Evolutionary conservation across 2,329 filamentous ascomycete species (phyloP).

Genomic region (Penicillium brasilianum): DNA sequence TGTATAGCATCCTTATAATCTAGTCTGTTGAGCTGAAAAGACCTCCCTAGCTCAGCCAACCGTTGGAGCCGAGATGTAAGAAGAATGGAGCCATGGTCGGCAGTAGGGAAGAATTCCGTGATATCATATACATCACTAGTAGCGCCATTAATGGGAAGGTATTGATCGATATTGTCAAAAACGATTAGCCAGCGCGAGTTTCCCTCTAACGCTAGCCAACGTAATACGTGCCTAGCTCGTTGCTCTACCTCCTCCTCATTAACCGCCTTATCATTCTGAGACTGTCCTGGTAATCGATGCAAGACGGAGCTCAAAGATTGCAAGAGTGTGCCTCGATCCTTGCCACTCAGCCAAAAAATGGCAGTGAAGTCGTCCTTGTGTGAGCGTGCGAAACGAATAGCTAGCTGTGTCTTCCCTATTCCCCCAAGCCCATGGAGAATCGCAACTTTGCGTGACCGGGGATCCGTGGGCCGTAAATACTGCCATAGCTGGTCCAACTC

Average conservation of each 20-base stretch:
- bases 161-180: conserved; percentile 38
- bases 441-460: conserved; percentile 18
- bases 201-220: conserved; percentile 18
- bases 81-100: conserved; percentile 50
- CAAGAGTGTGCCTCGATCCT: conserved; percentile 24
- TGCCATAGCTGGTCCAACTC: conserved; percentile 25
- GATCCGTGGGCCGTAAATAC: conserved; percentile 16
- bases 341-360: conserved; percentile 36
- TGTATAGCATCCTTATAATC: conserved; percentile 13
- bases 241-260: conserved; percentile 23
- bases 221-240: conserved; percentile 20
- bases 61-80: conserved; percentile 46
- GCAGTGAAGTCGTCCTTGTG: conserved; percentile 30
- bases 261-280: not conserved
- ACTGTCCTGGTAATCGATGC: conserved; percentile 21
- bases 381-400: conserved; percentile 27
- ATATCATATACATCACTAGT: conserved; percentile 36
- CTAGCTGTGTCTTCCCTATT: conserved; percentile 35
- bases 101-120: conserved; percentile 33
- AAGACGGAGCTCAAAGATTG: conserved; percentile 28
- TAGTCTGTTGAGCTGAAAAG: conserved; percentile 42
- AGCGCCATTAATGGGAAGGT: conserved; percentile 15
- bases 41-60: conserved; percentile 39
- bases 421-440: conserved; percentile 32
- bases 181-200: conserved; percentile 36